These are phyloP conservation scores for Micractinium sp. DNA, from an alignment of 139 green algal genomes.

Conservation along the genomic window DNA sequence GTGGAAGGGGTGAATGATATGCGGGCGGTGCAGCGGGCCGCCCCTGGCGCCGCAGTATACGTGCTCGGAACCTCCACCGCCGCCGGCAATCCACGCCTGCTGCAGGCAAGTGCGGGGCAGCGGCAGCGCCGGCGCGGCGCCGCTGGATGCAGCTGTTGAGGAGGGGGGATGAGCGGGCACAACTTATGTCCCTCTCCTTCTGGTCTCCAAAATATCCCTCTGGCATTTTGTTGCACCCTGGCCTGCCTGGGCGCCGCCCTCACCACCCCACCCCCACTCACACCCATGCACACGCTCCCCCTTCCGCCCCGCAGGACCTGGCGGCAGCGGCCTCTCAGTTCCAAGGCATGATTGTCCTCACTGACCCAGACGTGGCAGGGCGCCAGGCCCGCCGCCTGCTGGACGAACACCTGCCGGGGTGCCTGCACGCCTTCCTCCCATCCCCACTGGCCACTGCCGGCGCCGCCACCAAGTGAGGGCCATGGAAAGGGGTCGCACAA, in stretches of 20 bases:
- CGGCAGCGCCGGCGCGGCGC: too few species aligned
- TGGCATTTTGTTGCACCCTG: too few species aligned
- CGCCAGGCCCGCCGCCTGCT: conserved; percentile 46
- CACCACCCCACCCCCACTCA: too few species aligned
- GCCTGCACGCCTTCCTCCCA: conserved; percentile 58
- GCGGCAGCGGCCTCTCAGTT: neutral
- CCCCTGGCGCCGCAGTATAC: conserved; percentile 6
- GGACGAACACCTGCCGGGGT: conserved; percentile 32
- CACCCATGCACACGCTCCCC: too few species aligned
- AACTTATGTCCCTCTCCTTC: too few species aligned
- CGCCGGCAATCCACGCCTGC: neutral
- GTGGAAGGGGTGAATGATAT: conserved; percentile 50
- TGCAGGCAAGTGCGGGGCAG: conserved; percentile 6
- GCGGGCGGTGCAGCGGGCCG: conserved; percentile 21
- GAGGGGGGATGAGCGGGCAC: too few species aligned
- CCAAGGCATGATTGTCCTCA: conserved; percentile 47
- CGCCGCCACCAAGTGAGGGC: neutral
- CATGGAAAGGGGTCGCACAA: neutral
- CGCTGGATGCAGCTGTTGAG: too few species aligned
- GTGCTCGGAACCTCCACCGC: conserved; percentile 14
- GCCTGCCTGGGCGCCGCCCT: too few species aligned
- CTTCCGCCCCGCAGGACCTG: conserved; percentile 4
- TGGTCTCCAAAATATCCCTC: too few species aligned
- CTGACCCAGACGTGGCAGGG: conserved; percentile 59
- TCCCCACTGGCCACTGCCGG: conserved; percentile 22